These are phyloP conservation scores for Wickerhamomyces canadensis DNA, from an alignment of 805 yeast species.

Conservation along the genomic window DNA sequence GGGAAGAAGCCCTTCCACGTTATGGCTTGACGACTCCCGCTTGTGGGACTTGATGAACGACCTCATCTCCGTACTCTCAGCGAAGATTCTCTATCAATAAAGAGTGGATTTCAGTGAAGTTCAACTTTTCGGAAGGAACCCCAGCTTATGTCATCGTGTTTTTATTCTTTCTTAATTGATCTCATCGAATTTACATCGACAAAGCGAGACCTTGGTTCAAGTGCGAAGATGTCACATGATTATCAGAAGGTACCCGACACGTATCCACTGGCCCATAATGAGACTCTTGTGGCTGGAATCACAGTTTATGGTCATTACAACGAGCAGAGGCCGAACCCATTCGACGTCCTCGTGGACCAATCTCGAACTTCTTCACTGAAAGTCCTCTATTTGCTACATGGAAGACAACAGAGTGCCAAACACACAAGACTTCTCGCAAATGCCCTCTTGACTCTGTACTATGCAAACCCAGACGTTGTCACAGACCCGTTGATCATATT, in stretches of 20 bases:
- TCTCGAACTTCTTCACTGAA: too few relatives aligned
- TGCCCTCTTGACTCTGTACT: neutral
- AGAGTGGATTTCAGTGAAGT: too few relatives aligned
- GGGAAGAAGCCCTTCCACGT: neutral
- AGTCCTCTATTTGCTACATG: neutral
- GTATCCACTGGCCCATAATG: neutral
- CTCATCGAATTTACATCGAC: too few relatives aligned
- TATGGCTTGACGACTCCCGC: slow-evolving; percentile 28
- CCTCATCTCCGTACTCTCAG: slow-evolving; percentile 22
- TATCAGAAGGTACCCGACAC: neutral
- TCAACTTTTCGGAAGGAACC: too few relatives aligned
- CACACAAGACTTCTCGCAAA: neutral
- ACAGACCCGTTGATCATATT: slow-evolving; percentile 9
- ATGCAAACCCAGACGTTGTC: neutral
- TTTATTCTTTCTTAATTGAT: too few relatives aligned
- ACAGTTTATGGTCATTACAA: neutral
- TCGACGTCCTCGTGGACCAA: neutral
- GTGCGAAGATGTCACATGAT: slow-evolving; percentile 1
- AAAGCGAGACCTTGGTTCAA: too few relatives aligned
- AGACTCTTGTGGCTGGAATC: slow-evolving; percentile 1
- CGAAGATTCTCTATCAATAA: neutral
- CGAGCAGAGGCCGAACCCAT: neutral
- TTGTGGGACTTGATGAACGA: slow-evolving; percentile 36
- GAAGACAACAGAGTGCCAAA: neutral
- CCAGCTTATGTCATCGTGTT: too few relatives aligned